phyloP scores from a whole-genome alignment of 805 yeast species.

The Starmerella stigmatis region DNA sequence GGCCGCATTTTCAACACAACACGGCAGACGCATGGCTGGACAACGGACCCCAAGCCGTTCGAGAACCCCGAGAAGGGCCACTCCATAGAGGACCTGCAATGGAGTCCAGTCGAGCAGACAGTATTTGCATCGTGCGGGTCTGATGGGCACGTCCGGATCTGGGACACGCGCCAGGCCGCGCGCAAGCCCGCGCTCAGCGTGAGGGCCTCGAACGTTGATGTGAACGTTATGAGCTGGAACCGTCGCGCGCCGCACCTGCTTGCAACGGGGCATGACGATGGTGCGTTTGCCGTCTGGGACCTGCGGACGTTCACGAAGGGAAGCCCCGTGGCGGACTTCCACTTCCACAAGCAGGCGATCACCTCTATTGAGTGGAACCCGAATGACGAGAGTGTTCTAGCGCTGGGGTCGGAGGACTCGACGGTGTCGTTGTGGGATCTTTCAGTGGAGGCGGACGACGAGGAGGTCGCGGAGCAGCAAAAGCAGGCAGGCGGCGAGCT shows the following conservation, averaged over 20 bases:
- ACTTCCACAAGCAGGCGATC: conserved; percentile 87
- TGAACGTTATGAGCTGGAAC: conserved; percentile 95
- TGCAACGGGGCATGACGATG: conserved; percentile 96
- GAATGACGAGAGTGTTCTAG: conserved; percentile 85
- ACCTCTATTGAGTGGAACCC: conserved; percentile 94
- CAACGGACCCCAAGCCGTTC: conserved; percentile 75
- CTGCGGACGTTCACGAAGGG: conserved; percentile 67
- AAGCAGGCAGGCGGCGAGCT: conserved; percentile 62
- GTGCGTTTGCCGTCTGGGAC: conserved; percentile 97
- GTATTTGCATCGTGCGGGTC: conserved; percentile 93
- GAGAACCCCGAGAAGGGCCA: conserved; percentile 41
- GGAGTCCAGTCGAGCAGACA: conserved; percentile 85
- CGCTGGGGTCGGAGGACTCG: conserved; percentile 92
- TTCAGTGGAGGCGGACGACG: conserved; percentile 98
- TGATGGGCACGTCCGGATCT: conserved; percentile 83
- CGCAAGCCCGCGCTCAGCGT: conserved; percentile 85
- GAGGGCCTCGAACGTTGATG: conserved; percentile 68
- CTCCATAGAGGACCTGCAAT: conserved; percentile 86
- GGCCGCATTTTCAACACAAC: conserved; percentile 75
- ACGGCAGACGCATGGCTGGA: conserved; percentile 67
- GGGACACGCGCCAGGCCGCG: conserved; percentile 93
- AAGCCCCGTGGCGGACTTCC: conserved; percentile 82
- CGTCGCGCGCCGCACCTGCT: conserved; percentile 71
- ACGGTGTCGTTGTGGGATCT: conserved; percentile 97
- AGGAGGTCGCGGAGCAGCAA: conserved; percentile 80